A percentile compares a stretch with the other conserved stretches of the same genome.
Conservation (phyloP, 371 early-diverging fungal species). For the Mucor lusitanicus region DNA sequence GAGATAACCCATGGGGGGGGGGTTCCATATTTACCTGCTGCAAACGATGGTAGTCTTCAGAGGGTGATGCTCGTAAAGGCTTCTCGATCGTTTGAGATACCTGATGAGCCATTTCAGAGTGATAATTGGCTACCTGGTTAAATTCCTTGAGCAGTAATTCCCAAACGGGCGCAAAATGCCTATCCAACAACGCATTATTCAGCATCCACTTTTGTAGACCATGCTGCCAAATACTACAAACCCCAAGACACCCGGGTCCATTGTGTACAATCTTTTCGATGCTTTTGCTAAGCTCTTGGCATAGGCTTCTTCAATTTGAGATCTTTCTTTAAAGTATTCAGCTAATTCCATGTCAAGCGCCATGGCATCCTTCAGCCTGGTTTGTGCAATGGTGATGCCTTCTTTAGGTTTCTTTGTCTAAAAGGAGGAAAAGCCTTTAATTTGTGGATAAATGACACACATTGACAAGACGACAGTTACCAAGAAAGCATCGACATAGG, state of each 20-base stretch:
- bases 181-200: neutral
- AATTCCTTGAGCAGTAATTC: conserved; percentile 21
- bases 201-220: neutral
- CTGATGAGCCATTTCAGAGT: conserved; percentile 17
- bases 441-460: neutral
- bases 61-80: conserved; percentile 14
- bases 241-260: conserved; percentile 17
- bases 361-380: conserved; percentile 11
- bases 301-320: conserved; percentile 26
- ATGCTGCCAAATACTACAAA: neutral
- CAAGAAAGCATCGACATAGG: conserved; percentile 11
- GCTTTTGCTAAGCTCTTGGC: conserved; percentile 17
- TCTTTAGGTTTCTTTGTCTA: conserved; percentile 25
- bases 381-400: conserved; percentile 13
- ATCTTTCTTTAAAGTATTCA: conserved; percentile 25
- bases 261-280: conserved; percentile 18
- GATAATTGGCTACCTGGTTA: conserved; percentile 11
- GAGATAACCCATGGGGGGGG: neutral
- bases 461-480: neutral
- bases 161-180: conserved; percentile 25
- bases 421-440: neutral
- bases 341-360: conserved; percentile 22
- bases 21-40: conserved; percentile 4
- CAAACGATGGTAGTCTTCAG: conserved; percentile 4
- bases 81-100: conserved; percentile 18